Evolutionary conservation across 257 asterid genomes (phyloP).

Genomic region (Fraxinus americana): DNA sequence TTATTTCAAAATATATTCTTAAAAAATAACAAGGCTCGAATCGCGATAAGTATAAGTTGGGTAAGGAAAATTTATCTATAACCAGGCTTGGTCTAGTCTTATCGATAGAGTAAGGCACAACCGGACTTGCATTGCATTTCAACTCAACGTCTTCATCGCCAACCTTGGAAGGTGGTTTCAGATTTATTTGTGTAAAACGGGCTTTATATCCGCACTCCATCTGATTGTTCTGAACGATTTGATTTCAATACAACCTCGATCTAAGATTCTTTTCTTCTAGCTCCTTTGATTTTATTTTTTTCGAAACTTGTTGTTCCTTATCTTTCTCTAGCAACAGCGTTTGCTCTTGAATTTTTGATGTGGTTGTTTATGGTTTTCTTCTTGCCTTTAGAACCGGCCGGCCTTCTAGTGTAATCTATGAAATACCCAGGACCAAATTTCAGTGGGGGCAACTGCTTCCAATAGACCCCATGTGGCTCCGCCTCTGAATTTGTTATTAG

Average conservation of each 20-base stretch:
- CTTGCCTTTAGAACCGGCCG: neutral
- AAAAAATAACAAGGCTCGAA: too few species aligned
- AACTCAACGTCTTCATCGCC: too few species aligned
- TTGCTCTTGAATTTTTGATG: neutral
- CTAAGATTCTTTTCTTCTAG: neutral
- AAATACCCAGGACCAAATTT: neutral
- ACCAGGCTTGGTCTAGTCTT: too few species aligned
- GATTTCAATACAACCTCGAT: neutral
- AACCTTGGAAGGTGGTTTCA: too few species aligned
- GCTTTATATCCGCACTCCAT: neutral
- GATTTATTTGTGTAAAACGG: too few species aligned
- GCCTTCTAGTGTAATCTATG: neutral
- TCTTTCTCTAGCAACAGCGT: neutral
- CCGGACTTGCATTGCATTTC: too few species aligned
- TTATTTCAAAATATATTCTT: too few species aligned
- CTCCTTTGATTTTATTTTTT: neutral
- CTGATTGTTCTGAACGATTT: neutral
- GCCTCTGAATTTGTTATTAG: neutral
- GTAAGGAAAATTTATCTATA: too few species aligned
- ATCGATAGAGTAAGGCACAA: too few species aligned
- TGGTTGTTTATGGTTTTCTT: neutral
- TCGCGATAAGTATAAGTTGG: too few species aligned
- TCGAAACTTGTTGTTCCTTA: too few species aligned
- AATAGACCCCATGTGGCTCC: neutral
- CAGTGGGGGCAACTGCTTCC: neutral